These are phyloP conservation scores for Leccinum sublutescens DNA, from an alignment of 768 basidiomycete species.

Conservation along the genomic window DNA sequence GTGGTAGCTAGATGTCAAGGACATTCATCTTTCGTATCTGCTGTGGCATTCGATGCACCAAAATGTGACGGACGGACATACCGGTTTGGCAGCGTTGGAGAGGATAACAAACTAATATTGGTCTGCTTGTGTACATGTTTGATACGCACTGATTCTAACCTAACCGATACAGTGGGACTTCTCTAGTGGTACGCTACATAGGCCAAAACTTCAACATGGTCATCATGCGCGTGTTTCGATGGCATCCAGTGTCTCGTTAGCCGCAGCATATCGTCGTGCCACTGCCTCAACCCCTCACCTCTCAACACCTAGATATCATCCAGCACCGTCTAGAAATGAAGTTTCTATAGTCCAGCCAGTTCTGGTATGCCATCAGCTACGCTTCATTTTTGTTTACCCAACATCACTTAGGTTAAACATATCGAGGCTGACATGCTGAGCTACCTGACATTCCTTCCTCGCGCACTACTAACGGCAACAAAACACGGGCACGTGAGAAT, in stretches of 20 bases:
- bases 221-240: constrained; percentile 76
- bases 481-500: constrained; percentile 76
- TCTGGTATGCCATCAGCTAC: constrained; percentile 48
- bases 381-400: neutral
- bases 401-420: constrained; percentile 60
- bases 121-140: constrained; percentile 41
- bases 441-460: constrained; percentile 72
- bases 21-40: constrained; percentile 91
- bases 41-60: constrained; percentile 86
- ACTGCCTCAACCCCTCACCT: constrained; percentile 55
- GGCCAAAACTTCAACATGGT: constrained; percentile 73
- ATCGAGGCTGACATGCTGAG: constrained; percentile 80
- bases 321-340: constrained; percentile 88
- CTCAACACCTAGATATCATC: constrained; percentile 64
- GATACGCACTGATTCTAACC: neutral
- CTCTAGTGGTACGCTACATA: constrained; percentile 84
- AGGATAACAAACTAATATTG: constrained; percentile 92
- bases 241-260: constrained; percentile 75
- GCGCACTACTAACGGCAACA: constrained; percentile 74
- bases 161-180: constrained; percentile 78
- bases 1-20: constrained; percentile 96
- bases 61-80: constrained; percentile 89
- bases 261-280: constrained; percentile 61
- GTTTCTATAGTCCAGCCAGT: constrained; percentile 90
- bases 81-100: constrained; percentile 93